phyloP scores from a whole-genome alignment of 2,329 filamentous ascomycete species.

The Sclerotinia glacialis region DNA sequence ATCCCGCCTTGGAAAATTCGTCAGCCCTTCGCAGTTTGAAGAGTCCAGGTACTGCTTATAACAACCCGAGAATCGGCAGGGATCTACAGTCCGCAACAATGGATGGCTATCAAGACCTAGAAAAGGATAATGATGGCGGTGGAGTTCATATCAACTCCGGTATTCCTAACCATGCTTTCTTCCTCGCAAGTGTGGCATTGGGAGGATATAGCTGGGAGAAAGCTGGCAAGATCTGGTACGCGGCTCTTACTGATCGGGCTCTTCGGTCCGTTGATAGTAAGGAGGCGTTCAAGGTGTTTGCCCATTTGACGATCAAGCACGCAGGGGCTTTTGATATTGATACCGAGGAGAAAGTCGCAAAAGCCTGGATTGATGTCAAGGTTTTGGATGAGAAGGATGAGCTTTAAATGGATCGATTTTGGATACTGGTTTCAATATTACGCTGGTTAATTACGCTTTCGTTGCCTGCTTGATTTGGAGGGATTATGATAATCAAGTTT shows the following conservation, averaged over 20 bases:
- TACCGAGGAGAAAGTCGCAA: conserved; percentile 11
- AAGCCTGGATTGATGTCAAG: conserved; percentile 23
- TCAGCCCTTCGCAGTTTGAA: conserved; percentile 55
- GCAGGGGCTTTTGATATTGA: conserved; percentile 16
- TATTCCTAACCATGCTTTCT: conserved; percentile 58
- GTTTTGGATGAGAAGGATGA: neutral
- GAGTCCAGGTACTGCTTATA: conserved; percentile 50
- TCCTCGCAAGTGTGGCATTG: conserved; percentile 47
- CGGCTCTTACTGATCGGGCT: conserved; percentile 19
- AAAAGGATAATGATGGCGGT: conserved; percentile 44
- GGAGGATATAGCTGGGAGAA: conserved; percentile 50
- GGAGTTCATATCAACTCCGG: conserved; percentile 57
- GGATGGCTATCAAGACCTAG: conserved; percentile 43
- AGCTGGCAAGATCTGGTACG: conserved; percentile 34
- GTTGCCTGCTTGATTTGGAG: rapidly evolving
- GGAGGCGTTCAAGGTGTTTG: conserved; percentile 8
- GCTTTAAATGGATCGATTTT: too few species aligned
- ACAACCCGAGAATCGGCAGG: conserved; percentile 53
- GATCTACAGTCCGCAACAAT: conserved; percentile 53
- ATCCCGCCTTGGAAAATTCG: conserved; percentile 44
- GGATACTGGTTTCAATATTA: neutral
- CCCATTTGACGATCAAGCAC: conserved; percentile 20
- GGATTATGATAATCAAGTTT: neutral
- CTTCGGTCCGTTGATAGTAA: conserved; percentile 8
- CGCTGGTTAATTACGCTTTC: neutral